Evolutionary conservation across 2,329 filamentous ascomycete species (phyloP).

Genomic region (Penicillium corylophilum): DNA sequence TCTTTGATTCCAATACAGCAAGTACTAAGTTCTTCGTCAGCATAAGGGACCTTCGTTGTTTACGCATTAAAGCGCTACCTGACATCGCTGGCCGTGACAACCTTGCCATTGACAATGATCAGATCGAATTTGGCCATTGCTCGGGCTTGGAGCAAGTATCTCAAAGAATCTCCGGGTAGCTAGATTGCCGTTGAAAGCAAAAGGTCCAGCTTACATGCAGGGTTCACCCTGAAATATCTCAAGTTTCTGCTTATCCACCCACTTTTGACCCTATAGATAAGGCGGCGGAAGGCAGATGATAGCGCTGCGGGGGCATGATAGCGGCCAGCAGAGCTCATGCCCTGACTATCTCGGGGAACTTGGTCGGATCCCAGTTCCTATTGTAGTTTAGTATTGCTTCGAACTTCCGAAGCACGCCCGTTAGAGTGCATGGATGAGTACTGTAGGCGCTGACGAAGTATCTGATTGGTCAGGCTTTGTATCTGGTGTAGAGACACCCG

Average conservation of each 20-base stretch:
- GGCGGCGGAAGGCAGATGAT: background rate
- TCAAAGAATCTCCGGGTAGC: background rate
- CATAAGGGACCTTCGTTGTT: background rate
- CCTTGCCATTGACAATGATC: background rate
- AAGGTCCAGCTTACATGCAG: background rate
- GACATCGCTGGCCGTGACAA: background rate
- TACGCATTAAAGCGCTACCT: no score
- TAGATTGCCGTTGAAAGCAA: background rate
- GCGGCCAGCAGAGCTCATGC: background rate
- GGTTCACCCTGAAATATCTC: background rate
- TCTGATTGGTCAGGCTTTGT: no score
- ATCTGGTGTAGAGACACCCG: no score
- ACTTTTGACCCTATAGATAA: background rate
- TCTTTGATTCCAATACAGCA: conserved; percentile 15
- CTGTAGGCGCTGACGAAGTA: no score
- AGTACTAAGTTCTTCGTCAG: background rate
- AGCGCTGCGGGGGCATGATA: background rate
- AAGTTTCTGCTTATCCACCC: background rate
- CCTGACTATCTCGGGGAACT: background rate
- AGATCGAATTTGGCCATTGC: background rate
- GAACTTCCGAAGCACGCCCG: background rate
- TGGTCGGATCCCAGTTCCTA: background rate
- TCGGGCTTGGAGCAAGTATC: background rate
- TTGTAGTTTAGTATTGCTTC: background rate
- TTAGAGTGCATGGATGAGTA: no score